These are phyloP conservation scores for Przewalskia tangutica DNA, from an alignment of 257 asterid species.

Conservation along the genomic window DNA sequence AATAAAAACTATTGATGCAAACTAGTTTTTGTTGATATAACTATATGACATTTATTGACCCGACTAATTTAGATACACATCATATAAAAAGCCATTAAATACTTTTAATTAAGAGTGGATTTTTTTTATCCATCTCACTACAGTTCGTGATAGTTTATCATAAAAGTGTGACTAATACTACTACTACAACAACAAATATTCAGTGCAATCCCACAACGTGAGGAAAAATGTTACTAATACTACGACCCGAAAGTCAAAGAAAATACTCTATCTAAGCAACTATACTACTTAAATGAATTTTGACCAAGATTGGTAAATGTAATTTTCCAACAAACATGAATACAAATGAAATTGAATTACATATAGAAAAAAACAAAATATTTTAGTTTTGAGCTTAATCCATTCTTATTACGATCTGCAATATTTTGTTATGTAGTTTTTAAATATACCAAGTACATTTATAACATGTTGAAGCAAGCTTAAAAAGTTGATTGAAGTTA, in stretches of 20 bases:
- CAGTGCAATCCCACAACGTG: too few species aligned
- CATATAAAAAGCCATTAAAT: neutral
- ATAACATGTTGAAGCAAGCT: neutral
- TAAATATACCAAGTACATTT: neutral
- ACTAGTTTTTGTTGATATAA: neutral
- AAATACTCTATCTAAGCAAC: too few species aligned
- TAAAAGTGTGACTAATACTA: too few species aligned
- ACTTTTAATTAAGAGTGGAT: neutral
- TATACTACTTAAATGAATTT: neutral
- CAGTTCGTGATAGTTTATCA: too few species aligned
- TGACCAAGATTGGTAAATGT: neutral
- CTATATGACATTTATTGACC: neutral
- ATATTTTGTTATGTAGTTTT: neutral
- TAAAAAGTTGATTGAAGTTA: neutral
- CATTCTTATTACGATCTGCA: neutral
- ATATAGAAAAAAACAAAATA: neutral
- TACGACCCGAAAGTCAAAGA: neutral
- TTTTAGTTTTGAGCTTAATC: neutral
- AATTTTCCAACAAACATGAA: neutral
- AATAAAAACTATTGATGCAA: neutral
- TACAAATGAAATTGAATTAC: neutral
- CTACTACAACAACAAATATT: too few species aligned
- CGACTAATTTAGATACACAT: neutral
- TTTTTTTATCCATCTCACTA: neutral
- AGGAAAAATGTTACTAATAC: too few species aligned